Evolutionary conservation across 2,329 filamentous ascomycete species (phyloP), one percentile per base, ranked within the genome.

Genomic region (Neonectria faginata): DNA sequence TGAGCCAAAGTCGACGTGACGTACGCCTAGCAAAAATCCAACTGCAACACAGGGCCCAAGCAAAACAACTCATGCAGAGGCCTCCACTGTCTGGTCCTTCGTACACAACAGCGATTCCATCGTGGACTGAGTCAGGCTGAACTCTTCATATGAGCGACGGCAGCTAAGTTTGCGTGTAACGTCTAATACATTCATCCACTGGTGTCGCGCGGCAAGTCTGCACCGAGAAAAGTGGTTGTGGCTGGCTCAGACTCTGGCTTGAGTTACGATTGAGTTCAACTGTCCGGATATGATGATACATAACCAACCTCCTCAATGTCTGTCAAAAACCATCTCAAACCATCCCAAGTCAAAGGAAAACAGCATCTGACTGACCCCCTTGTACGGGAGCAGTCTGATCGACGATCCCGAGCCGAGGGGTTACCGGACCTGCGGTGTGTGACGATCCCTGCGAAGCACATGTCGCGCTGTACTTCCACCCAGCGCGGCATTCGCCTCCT

Each of bases 1-100:
- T 58, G 50, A 63, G 54, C 54, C 53, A 54, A 48, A 41, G 18
- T 25, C 51, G 20, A 39, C 31, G 47, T 57, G 60, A 45, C 45
- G 47, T 47, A 33, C 45, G 29, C 29, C 29, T 3, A 29, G 29
- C 29, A 29, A 42, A n/a, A n/a, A 22, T 9, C 14, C 51, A 25
- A 41, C 9, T 33, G 42, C 4, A 20, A 22, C 25, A 55, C 16
- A 18, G 7, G 16, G 18, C 39, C 10, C 39, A n/a, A 12, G 8
- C 11, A 42, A 42, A 42, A 42, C 39, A 42, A 42, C n/a, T 42
- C 39, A 42, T 5, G n/a, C 39, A 42, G 39, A 42, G 39, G 39
- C 39, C 39, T 42, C 39, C n/a, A 42, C 36, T 41, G 36, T 36
- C 5, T 36, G 12, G 12, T 36, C 22, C 22, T 25, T 25, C 22